Evolutionary conservation across 1,284 basidiomycete genomes (phyloP).

Genomic region (Rhodotorula sp.): DNA sequence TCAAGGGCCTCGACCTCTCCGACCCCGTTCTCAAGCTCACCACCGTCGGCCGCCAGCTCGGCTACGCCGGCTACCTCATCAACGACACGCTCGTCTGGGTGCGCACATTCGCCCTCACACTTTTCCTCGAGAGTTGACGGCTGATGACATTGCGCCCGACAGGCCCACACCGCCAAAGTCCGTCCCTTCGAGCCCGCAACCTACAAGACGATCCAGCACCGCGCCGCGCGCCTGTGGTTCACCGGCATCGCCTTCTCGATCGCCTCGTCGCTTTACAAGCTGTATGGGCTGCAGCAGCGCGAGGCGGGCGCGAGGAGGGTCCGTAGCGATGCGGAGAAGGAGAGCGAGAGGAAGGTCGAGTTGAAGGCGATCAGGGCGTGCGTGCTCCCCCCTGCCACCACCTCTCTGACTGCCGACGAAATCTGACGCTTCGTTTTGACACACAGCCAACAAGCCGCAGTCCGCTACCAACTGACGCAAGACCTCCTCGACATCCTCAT

Average conservation of each 20-base stretch:
- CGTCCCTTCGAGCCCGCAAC: constrained; percentile 35
- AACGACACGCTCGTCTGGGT: constrained; percentile 85
- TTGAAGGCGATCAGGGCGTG: constrained; percentile 61
- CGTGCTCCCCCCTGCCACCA: constrained; percentile 36
- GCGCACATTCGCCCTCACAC: constrained; percentile 44
- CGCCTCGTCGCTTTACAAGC: constrained; percentile 41
- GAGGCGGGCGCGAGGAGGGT: constrained; percentile 34
- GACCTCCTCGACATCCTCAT: constrained; percentile 83
- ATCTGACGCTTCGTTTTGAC: neutral
- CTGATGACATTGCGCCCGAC: constrained; percentile 16
- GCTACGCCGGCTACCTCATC: constrained; percentile 84
- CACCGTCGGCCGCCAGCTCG: constrained; percentile 78
- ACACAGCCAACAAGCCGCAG: constrained; percentile 61
- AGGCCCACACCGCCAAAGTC: constrained; percentile 58
- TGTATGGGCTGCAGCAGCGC: constrained; percentile 32
- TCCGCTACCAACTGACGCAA: constrained; percentile 73
- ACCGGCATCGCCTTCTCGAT: constrained; percentile 62
- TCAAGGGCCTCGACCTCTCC: constrained; percentile 60
- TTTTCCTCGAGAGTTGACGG: fast-evolving
- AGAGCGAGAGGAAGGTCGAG: constrained; percentile 64
- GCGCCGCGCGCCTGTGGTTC: constrained; percentile 86
- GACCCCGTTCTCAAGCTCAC: constrained; percentile 69
- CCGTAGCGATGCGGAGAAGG: constrained; percentile 60
- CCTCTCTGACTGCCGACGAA: no score
- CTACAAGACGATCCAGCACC: constrained; percentile 63